A percentile compares a stretch with the other conserved stretches of the same genome.
Conservation (phyloP, 2,329 filamentous ascomycete genomes). For the Penicillium sp. region DNA sequence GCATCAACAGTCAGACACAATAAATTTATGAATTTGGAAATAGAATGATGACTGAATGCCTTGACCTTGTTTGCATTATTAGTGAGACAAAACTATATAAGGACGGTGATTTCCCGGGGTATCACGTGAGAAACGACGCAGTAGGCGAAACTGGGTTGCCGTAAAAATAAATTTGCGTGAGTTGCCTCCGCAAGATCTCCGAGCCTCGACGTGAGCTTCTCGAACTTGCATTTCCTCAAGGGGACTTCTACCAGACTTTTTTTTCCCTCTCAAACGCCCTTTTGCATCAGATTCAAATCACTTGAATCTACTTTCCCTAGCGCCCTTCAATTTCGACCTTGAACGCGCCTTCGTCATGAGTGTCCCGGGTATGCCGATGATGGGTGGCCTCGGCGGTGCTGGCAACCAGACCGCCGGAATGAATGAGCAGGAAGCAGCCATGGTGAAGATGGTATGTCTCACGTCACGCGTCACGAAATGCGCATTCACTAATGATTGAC, state of each 20-base stretch:
- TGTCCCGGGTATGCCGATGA: conserved; percentile 34
- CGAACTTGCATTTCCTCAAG: conserved; percentile 1
- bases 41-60: background rate
- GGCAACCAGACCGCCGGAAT: conserved; percentile 37
- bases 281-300: background rate
- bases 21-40: background rate
- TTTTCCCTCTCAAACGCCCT: background rate
- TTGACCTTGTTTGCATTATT: background rate
- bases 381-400: conserved; percentile 27
- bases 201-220: conserved; percentile 10
- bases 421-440: conserved; percentile 48
- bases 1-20: background rate
- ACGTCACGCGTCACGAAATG: background rate
- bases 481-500: background rate
- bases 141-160: conserved; percentile 14
- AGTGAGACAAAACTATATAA: background rate
- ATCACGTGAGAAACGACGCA: conserved; percentile 24
- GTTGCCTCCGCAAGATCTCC: conserved; percentile 33
- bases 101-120: background rate
- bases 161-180: conserved; percentile 37
- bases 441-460: conserved; percentile 46
- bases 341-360: conserved; percentile 29
- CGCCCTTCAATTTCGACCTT: background rate
- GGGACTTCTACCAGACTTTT: conserved; percentile 1
- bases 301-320: background rate